Conservation (phyloP, 192 early-diverging fungal genomes). For the Backusella tarrabulga region DNA sequence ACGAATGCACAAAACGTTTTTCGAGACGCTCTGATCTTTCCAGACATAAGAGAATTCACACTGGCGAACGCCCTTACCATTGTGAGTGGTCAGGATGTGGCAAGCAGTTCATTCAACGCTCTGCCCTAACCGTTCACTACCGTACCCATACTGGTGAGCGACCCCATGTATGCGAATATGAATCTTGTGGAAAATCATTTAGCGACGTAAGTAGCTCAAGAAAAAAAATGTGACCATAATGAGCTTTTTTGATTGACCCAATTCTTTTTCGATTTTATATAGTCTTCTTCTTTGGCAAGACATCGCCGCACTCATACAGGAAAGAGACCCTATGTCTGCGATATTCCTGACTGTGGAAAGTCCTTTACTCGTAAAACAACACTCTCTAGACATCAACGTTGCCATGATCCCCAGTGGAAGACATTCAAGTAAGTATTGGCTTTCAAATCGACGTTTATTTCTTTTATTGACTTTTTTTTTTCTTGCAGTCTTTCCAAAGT, state of each 20-base stretch:
- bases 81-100: conserved; percentile 47
- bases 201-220: conserved; percentile 51
- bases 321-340: conserved; percentile 71
- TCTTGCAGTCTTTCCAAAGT: conserved; percentile 7
- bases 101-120: conserved; percentile 59
- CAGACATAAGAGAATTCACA: conserved; percentile 56
- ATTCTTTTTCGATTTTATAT: background rate
- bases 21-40: conserved; percentile 55
- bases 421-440: conserved; percentile 35
- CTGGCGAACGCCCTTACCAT: conserved; percentile 51
- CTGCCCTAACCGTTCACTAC: conserved; percentile 55
- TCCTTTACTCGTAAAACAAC: conserved; percentile 68
- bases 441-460: background rate
- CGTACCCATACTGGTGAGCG: conserved; percentile 66
- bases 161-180: conserved; percentile 60
- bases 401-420: conserved; percentile 51
- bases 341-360: conserved; percentile 66
- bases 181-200: conserved; percentile 64
- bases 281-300: conserved; percentile 72
- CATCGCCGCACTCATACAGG: conserved; percentile 78
- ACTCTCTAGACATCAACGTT: conserved; percentile 58
- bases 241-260: background rate
- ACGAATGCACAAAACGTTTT: conserved; percentile 48
- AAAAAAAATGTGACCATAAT: background rate
- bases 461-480: background rate